Evolutionary conservation across 257 asterid species (phyloP), one percentile per base, ranked within the genome.

Genomic region (Thymus quinquecostatus): DNA sequence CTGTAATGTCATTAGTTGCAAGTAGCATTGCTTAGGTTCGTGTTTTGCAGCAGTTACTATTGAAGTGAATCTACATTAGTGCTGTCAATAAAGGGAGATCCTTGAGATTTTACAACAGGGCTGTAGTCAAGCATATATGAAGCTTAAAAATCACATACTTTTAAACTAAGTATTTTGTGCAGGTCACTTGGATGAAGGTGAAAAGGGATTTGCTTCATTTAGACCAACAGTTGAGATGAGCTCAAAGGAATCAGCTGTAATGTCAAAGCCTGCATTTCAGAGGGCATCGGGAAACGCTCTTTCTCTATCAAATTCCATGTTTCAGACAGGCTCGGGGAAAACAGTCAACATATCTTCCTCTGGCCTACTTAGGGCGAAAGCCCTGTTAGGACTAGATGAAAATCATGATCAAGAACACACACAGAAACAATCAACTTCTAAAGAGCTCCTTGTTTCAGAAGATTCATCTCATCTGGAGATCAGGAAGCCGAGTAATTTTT

Each of bases 361-460:
- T 65, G 94, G 99, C 73, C 84, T 95, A 59, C 82, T 68, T 72
- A 89, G 89, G 85, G 99, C 98, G 57, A 88, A 88, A 78, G 58
- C 86, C 44, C 74, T 95, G 82, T 69, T 95, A 84, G 92, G 91
- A 44, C 62, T 90, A 45, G 92, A 81, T 60, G 87, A 82, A 78
- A 75, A 78, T 75, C n/a, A 44, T 56, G 83, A 82, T 69, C 80
- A 21, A 54, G 86, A 77, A 63, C 83, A 56, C 74, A 80, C 70
- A 53, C 66, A 64, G 44, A 76, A 43, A 78, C 75, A 58, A 69
- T 45, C 85, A 64, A 71, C 79, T 50, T 49, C 79, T 59, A 59
- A 74, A 30, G 74, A 82, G 56, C 77, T 72, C 70, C 58, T 53
- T 72, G 71, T 77, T 66, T 59, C 71, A 72, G 64, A 48, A 58